These are phyloP conservation scores for Coemansia erecta DNA, from an alignment of 192 early-diverging fungal genomes.

Conservation along the genomic window DNA sequence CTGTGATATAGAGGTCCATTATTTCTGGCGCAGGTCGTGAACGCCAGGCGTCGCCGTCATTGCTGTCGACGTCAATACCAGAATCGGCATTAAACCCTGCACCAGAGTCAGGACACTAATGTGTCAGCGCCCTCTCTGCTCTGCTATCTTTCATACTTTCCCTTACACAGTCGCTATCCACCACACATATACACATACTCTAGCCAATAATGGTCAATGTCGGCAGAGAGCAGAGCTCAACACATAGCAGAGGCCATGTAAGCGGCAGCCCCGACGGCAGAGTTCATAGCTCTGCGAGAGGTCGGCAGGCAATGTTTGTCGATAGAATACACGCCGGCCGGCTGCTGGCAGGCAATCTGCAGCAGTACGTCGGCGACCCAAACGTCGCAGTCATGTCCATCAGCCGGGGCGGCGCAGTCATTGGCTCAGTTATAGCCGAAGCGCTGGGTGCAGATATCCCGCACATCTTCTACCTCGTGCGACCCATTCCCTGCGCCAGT, in stretches of 20 bases:
- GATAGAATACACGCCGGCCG: conserved; percentile 47
- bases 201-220: conserved; percentile 7
- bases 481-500: conserved; percentile 27
- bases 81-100: too few relatives aligned
- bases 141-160: too few relatives aligned
- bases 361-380: conserved; percentile 20
- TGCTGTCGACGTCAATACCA: too few relatives aligned
- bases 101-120: too few relatives aligned
- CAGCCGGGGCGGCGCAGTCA: conserved; percentile 50
- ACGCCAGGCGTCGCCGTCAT: too few relatives aligned
- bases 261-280: background rate
- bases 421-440: conserved; percentile 32
- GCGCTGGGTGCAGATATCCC: conserved; percentile 19
- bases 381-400: conserved; percentile 43
- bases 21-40: too few relatives aligned
- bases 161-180: too few relatives aligned
- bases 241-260: background rate
- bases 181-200: background rate
- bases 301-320: conserved; percentile 18
- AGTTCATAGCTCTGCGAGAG: background rate
- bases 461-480: conserved; percentile 44
- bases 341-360: conserved; percentile 36
- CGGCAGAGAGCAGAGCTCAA: background rate
- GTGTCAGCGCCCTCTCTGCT: too few relatives aligned
- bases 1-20: too few relatives aligned